These are phyloP conservation scores for Plantago elongata DNA, from an alignment of 257 asterid genomes.

Conservation along the genomic window DNA sequence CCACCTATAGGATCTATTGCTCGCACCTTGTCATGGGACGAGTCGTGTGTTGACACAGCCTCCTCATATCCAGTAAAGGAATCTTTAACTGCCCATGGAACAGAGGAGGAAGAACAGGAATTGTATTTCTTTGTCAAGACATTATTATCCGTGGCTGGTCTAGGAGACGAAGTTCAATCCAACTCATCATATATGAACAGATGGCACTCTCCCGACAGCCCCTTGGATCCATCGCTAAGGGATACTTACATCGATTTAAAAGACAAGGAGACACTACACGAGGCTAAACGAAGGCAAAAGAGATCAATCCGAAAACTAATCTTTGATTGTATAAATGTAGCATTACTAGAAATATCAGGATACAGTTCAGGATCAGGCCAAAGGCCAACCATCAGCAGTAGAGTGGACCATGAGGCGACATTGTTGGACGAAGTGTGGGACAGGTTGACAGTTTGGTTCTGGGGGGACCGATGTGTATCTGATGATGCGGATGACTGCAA, in stretches of 20 bases:
- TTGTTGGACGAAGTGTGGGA: conserved; percentile 65
- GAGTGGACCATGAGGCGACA: conserved; percentile 17
- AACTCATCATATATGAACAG: conserved; percentile 33
- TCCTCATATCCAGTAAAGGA: conserved; percentile 46
- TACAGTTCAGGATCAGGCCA: conserved; percentile 39
- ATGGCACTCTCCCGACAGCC: conserved; percentile 83
- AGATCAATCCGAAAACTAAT: conserved; percentile 77
- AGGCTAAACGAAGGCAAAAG: conserved; percentile 65
- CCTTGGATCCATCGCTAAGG: conserved; percentile 72
- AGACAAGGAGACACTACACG: conserved; percentile 51
- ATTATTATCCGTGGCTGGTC: conserved; percentile 56
- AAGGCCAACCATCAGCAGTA: conserved; percentile 25
- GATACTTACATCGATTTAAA: conserved; percentile 51
- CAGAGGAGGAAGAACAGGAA: conserved; percentile 61
- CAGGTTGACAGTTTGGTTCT: conserved; percentile 56
- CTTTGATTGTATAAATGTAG: conserved; percentile 72
- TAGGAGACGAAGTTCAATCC: conserved; percentile 45
- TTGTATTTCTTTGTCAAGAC: conserved; percentile 59
- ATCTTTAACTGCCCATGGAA: conserved; percentile 35
- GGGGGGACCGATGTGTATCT: conserved; percentile 27
- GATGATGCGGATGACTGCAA: conserved; percentile 39
- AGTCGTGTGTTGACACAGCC: conserved; percentile 57
- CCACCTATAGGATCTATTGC: conserved; percentile 95
- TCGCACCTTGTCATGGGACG: conserved; percentile 68
- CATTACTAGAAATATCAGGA: conserved; percentile 52